phyloP scores from a whole-genome alignment of 2,329 filamentous ascomycete genomes.

The Botrytis deweyae region DNA sequence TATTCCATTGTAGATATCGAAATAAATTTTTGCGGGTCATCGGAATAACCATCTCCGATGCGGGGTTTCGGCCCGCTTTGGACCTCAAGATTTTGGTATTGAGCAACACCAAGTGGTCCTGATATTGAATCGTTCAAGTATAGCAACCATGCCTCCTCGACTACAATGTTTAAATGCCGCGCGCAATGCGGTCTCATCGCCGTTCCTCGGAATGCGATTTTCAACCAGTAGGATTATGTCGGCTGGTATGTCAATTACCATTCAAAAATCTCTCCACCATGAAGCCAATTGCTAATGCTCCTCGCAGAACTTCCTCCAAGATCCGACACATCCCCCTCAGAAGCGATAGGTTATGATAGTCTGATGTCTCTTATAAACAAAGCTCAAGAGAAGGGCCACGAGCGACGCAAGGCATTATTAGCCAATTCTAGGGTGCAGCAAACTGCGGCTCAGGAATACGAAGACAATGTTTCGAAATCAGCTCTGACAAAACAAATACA shows the following conservation, averaged over 20 bases:
- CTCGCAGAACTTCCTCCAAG: neutral
- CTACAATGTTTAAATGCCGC: constrained; percentile 37
- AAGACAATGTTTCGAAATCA: neutral
- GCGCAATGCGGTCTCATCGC: constrained; percentile 22
- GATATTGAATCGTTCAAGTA: constrained; percentile 7
- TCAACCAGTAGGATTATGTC: constrained; percentile 31
- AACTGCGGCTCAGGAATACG: constrained; percentile 19
- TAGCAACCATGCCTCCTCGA: constrained; percentile 34
- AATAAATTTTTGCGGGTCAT: constrained; percentile 11
- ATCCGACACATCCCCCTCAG: neutral
- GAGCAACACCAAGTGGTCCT: constrained; percentile 11
- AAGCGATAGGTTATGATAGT: neutral
- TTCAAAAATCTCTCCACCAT: neutral
- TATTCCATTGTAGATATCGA: neutral
- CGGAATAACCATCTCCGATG: constrained; percentile 10
- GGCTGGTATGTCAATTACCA: constrained; percentile 30
- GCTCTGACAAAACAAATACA: constrained; percentile 64
- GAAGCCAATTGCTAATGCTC: neutral
- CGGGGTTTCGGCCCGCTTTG: constrained; percentile 8
- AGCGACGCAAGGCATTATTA: neutral
- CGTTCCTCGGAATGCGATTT: constrained; percentile 29
- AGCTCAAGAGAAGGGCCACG: neutral
- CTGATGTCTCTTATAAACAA: neutral
- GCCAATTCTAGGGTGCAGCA: neutral
- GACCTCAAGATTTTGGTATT: constrained; percentile 14